Evolutionary conservation across 352 stramenopile genomes (phyloP).

Genomic region (Globisporangium irregulare): DNA sequence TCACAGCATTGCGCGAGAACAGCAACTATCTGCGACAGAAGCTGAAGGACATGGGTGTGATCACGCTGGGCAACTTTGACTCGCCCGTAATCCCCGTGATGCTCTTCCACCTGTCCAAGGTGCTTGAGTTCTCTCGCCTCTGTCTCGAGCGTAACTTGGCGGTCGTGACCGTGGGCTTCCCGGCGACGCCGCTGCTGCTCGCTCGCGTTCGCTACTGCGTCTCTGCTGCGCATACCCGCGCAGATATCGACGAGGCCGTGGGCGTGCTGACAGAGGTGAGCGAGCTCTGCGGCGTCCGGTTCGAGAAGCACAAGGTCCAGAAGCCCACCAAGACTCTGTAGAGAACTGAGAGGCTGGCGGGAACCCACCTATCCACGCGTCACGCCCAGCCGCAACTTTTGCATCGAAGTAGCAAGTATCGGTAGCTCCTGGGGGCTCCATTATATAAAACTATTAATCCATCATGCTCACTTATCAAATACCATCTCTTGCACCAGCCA

Average conservation of each 20-base stretch:
- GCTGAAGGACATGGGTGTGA: conserved; percentile 92
- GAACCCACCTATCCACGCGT: too few relatives aligned
- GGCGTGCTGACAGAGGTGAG: conserved; percentile 92
- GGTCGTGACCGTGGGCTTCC: conserved; percentile 98
- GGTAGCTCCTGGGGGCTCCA: too few relatives aligned
- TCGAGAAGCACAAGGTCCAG: conserved; percentile 21
- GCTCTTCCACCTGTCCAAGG: conserved; percentile 98
- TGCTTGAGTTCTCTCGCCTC: conserved; percentile 95
- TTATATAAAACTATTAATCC: too few relatives aligned
- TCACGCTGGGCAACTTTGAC: conserved; percentile 94
- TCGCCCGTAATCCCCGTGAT: conserved; percentile 98
- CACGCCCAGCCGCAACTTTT: too few relatives aligned
- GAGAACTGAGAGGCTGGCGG: too few relatives aligned
- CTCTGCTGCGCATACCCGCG: conserved; percentile 92
- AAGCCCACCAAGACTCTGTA: not conserved
- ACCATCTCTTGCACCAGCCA: too few relatives aligned
- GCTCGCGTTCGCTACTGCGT: conserved; percentile 96
- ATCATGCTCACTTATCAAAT: too few relatives aligned
- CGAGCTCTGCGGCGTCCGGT: conserved; percentile 64
- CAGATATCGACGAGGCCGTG: conserved; percentile 92
- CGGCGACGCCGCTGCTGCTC: conserved; percentile 93
- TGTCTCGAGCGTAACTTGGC: conserved; percentile 94
- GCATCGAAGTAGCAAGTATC: too few relatives aligned
- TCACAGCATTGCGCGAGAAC: conserved; percentile 94
- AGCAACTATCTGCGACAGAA: conserved; percentile 97